phyloP scores from a whole-genome alignment of 1,284 basidiomycete genomes.

The Lignosus rhinocerotis region DNA sequence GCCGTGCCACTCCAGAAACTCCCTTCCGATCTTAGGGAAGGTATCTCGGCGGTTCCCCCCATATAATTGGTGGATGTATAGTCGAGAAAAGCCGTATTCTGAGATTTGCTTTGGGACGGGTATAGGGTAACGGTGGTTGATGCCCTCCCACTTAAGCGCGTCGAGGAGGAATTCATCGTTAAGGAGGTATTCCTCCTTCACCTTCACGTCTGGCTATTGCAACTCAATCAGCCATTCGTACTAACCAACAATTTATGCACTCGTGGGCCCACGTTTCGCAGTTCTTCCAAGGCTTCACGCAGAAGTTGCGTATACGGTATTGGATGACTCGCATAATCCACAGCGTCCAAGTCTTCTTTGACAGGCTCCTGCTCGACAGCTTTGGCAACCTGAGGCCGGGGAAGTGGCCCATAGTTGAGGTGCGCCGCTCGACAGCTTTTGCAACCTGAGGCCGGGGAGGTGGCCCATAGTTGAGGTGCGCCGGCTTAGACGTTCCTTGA shows the following conservation, averaged over 20 bases:
- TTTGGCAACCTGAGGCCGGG: too few relatives aligned
- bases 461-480: too few relatives aligned
- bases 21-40: constrained; percentile 22
- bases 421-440: too few relatives aligned
- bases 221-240: not conserved
- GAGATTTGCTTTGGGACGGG: constrained; percentile 5
- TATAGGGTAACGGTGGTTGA: constrained; percentile 9
- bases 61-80: constrained; percentile 34
- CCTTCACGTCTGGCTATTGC: constrained; percentile 8
- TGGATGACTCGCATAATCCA: too few relatives aligned
- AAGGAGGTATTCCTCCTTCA: constrained; percentile 13
- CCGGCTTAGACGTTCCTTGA: too few relatives aligned
- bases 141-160: constrained; percentile 6
- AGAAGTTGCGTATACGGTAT: too few relatives aligned
- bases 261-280: not conserved
- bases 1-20: constrained; percentile 1
- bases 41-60: constrained; percentile 35
- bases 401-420: too few relatives aligned
- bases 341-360: too few relatives aligned
- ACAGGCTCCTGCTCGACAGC: too few relatives aligned
- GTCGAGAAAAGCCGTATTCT: constrained; percentile 23
- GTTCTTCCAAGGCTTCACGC: not conserved
- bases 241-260: not conserved
- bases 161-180: constrained; percentile 11
- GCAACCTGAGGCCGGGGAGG: too few relatives aligned